Base-by-base conservation (phyloP, 2,329 filamentous ascomycete species). In the Geoglossum cookeanum region DNA sequence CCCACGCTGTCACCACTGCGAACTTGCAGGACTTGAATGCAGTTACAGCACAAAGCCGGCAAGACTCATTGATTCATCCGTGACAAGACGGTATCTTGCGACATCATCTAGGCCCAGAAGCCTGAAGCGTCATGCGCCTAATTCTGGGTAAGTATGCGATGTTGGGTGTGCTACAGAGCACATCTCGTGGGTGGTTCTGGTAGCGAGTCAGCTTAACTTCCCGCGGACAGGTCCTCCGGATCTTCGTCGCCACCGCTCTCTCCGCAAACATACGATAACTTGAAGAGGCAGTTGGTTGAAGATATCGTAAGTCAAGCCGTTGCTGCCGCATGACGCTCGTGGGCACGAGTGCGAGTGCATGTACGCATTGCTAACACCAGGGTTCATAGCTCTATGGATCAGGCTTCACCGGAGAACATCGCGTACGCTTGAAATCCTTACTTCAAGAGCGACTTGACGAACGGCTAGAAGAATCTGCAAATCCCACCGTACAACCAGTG, bases 1-100 rank as follows among this genome's bases (percentile, higher is more conserved):
- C 27, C 54, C 54, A 7, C 54, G 35, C 35, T 55, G 54, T 33
- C 54, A 55, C n/a, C 44, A 55, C 39, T 55, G 54, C 44, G 54
- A 44, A 11, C 22, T 33, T 44, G 37, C 54, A 3, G 44, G 37
- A 9, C 54, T 55, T 13, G 44, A 55, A 33, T 55, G 54, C 37
- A 33, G 5, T 3, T 55, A 55, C 30, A 45, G 39, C 39, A 48
- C 37, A 8, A 55, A 13, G n/a, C 35, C 54, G 39, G 54, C 54
- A 11, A 44, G 54, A 30, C 22, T 55, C 22, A 48, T 55, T 17
- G 54, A 55, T 45, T 32, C 54, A 22, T 55, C 54, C 4, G 54
- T 55, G 22, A 55, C 54, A 30, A 33, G 37, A 55, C 44, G 54
- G 13, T 35, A 30, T 55, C 11, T 55, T 27, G 37, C 49, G n/a